Evolutionary conservation across 148 eudicot genomes (phyloP), one percentile per base, ranked within the genome.

Genomic region (Camellia japonica): DNA sequence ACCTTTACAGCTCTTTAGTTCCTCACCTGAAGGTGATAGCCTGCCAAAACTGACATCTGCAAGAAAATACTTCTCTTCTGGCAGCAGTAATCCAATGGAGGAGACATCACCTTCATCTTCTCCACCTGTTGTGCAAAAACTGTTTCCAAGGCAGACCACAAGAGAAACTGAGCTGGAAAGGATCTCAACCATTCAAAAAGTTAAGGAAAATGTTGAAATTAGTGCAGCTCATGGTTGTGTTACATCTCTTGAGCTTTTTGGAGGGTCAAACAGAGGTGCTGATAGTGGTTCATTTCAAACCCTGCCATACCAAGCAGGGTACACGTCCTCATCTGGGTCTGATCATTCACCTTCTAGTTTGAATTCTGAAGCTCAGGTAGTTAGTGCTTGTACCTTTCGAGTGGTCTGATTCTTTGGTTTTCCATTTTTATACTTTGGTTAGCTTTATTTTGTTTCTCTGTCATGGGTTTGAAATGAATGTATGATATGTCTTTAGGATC

Each of bases 71-170:
- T 85, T 88, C 76, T 93, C 95, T 30, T 93, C 97, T 59, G 90
- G 87, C 68, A 90, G 97, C 82, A 90, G 95, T 79, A 91, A 90
- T 77, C 97, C 90, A 60, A 83, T 85, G 38, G 91, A 84, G 42
- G 97, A 91, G 78, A 79, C 66, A 19, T 87, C 90, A 49, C 91
- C 90, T 58, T 75, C 85, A 55, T 83, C 85, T 69, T 87, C 91
- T 38, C 91, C 91, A 78, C 87, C 86, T 80, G 72, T 87, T 63
- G 87, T 68, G 59, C 91, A 82, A 43, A 83, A 83, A 75, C 77
- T 89, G 80, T 89, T 89, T 73, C 91, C 91, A 30, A 42, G 82
- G 77, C 75, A 71, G 71, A 71, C 87, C 63, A 76, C 80, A 20
- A 85, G 83, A 80, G 84, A 87, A 59, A 83, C 58, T 58, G 77